Conservation (phyloP, 345 rosid species). For the Salix purpurea region DNA sequence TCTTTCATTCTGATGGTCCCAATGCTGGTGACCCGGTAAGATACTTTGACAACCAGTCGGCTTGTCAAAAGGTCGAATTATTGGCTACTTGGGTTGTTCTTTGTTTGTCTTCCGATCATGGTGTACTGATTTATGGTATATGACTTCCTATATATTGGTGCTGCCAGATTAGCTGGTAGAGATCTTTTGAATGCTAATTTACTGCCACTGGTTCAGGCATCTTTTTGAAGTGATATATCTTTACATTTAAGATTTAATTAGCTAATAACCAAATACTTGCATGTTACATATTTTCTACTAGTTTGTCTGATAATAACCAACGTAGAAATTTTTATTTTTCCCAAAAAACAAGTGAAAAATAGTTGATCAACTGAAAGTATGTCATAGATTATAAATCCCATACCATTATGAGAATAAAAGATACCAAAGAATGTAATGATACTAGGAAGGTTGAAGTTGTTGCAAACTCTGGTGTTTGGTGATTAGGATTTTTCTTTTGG, state of each 20-base stretch:
- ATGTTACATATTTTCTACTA: not conserved
- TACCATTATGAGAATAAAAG: too few species aligned
- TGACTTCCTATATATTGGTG: not conserved
- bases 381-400: not conserved
- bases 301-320: conserved; percentile 2
- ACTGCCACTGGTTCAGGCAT: not conserved
- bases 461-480: not conserved
- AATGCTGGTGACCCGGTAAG: conserved; percentile 84
- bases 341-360: not conserved
- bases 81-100: not conserved
- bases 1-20: conserved; percentile 82
- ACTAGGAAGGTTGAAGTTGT: not conserved
- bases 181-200: not conserved
- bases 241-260: not conserved
- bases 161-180: not conserved
- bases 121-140: not conserved
- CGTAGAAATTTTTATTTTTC: not conserved
- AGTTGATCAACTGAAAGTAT: not conserved
- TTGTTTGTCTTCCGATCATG: not conserved
- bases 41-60: not conserved
- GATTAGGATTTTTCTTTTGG: not conserved
- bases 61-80: not conserved
- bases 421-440: not conserved
- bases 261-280: not conserved
- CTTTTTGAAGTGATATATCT: not conserved